Conservation (phyloP, 176 grass and related monocot species). For the Bolboschoenus planiculmis region DNA sequence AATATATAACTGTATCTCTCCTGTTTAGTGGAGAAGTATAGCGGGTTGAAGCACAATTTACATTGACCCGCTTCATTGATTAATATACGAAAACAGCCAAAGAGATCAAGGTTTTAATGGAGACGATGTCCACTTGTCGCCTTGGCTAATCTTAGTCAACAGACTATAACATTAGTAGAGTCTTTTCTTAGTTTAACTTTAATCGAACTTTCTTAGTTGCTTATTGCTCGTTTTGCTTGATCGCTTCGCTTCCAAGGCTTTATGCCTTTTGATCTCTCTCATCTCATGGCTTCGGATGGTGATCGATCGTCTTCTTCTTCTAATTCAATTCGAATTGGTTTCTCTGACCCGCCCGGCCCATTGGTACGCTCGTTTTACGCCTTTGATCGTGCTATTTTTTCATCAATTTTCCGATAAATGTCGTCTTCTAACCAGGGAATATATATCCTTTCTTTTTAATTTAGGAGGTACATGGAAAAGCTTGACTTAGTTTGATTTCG, state of each 20-base stretch:
- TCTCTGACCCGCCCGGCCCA: not conserved
- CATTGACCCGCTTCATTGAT: not conserved
- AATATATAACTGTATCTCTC: not conserved
- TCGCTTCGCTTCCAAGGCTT: not conserved
- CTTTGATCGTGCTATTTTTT: not conserved
- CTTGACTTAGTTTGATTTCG: not conserved
- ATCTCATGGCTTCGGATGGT: not conserved
- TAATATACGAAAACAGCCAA: not conserved
- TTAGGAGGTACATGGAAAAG: not conserved
- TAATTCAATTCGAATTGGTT: not conserved
- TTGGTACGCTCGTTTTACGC: slow-evolving; percentile 1
- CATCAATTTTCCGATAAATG: not conserved
- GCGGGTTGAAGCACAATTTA: not conserved
- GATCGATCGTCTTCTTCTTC: not conserved
- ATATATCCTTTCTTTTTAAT: not conserved
- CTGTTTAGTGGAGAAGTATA: not conserved
- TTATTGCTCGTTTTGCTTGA: not conserved
- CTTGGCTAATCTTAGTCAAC: not conserved
- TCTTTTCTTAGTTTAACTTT: not conserved
- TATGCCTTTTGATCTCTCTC: not conserved
- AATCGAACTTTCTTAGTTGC: not conserved
- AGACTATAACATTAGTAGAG: not conserved
- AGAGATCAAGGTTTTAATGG: not conserved
- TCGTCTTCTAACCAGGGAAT: not conserved
- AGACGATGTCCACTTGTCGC: not conserved